phyloP scores from a whole-genome alignment of 2,329 filamentous ascomycete species.

The Didymella pinodella region DNA sequence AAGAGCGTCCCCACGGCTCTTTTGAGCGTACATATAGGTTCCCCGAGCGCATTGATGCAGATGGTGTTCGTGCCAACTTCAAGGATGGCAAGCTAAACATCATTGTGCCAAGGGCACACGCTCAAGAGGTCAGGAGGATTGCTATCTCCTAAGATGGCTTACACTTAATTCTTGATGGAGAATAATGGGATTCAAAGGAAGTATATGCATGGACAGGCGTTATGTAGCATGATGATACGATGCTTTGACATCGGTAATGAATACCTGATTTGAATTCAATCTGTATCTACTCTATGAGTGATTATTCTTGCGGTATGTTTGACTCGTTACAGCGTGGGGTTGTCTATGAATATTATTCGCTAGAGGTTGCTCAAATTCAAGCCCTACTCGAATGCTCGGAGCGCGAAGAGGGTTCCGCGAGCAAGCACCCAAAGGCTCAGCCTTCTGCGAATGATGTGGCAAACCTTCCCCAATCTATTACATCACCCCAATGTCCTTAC shows the following conservation, averaged over 20 bases:
- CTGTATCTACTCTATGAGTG: background rate
- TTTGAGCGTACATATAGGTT: constrained; percentile 75
- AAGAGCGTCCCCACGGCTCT: constrained; percentile 70
- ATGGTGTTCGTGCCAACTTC: constrained; percentile 67
- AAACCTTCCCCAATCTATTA: too few relatives aligned
- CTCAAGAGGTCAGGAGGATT: constrained; percentile 37
- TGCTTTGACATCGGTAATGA: background rate
- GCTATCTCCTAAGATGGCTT: constrained; percentile 34
- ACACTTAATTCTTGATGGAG: background rate
- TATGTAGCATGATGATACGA: background rate
- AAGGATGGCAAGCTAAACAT: constrained; percentile 72
- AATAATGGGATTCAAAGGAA: background rate
- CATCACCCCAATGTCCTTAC: too few relatives aligned
- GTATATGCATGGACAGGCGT: constrained; percentile 7
- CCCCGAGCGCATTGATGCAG: constrained; percentile 69
- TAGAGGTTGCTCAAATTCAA: too few relatives aligned
- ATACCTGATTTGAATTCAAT: background rate
- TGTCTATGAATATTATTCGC: too few relatives aligned
- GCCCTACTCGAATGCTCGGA: too few relatives aligned
- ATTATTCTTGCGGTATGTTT: background rate
- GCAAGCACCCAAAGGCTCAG: too few relatives aligned
- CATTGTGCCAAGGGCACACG: constrained; percentile 67
- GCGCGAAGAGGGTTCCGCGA: too few relatives aligned
- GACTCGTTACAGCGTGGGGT: background rate
- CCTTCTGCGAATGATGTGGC: too few relatives aligned